These are phyloP conservation scores for Irpex sp. DNA, from an alignment of 1,284 basidiomycete species.

Conservation along the genomic window DNA sequence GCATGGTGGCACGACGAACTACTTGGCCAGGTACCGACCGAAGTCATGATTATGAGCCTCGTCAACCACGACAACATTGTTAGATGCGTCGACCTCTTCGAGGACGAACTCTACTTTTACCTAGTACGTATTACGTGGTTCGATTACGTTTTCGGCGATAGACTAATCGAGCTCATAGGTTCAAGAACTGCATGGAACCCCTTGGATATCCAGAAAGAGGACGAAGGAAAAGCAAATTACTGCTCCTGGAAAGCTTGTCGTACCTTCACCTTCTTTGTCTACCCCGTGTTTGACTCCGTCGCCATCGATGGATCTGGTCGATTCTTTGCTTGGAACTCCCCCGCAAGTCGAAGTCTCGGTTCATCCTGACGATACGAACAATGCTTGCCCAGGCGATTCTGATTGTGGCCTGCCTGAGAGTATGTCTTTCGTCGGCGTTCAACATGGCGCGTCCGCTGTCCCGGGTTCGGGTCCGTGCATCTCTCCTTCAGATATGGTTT, in stretches of 20 bases:
- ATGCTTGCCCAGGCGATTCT: neutral
- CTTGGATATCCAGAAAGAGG: constrained; percentile 55
- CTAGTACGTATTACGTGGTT: constrained; percentile 42
- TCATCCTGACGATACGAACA: constrained; percentile 29
- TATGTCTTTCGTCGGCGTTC: neutral
- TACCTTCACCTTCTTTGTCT: constrained; percentile 26
- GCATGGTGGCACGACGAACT: constrained; percentile 73
- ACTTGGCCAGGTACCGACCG: constrained; percentile 68
- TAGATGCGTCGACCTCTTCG: constrained; percentile 78
- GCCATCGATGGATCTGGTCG: constrained; percentile 46
- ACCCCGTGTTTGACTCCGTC: constrained; percentile 48
- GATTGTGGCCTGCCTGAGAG: neutral
- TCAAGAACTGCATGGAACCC: constrained; percentile 88
- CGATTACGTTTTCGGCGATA: neutral
- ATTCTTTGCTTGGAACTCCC: constrained; percentile 26
- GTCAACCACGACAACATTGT: constrained; percentile 81
- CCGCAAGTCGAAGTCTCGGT: constrained; percentile 33
- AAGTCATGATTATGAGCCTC: constrained; percentile 74
- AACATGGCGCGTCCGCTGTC: neutral
- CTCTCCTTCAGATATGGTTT: neutral
- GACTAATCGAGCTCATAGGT: constrained; percentile 44
- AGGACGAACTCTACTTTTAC: constrained; percentile 84
- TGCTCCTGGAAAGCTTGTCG: constrained; percentile 25
- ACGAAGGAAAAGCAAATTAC: constrained; percentile 25
- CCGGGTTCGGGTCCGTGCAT: neutral